Evolutionary conservation across 2,329 filamentous ascomycete genomes (phyloP), one percentile per base, ranked within the genome.

Genomic region (Verticillium albo-atrum): DNA sequence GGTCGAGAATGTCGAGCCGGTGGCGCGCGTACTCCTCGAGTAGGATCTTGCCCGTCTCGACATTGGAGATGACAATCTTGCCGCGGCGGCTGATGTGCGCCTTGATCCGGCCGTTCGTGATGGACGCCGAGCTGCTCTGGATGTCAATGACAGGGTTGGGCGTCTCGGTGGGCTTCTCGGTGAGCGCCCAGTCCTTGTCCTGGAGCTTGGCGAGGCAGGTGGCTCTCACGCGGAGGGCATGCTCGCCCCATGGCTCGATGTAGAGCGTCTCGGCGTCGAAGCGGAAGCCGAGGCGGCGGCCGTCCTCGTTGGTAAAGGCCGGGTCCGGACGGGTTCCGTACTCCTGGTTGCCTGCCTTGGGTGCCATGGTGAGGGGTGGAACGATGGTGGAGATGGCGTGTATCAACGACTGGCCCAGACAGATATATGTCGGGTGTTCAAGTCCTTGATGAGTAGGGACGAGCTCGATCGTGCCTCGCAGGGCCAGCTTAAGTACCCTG

Each of bases 171-270:
- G 61, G 61, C 10, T 54, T 56, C 23, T 60, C 58, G 3, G 66
- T 64, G 9, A 78, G 63, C 2, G 76, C 75, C 75, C 75, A 77
- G 32, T 73, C 64, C 42, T 72, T 67, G 10, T 65, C 52, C 4
- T 74, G 71, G 62, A 77, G 71, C 28, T 61, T 60, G 6, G 35
- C 57, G 53, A 64, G 68, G 61, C 77, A 78, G 3, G 78, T 80
- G 1, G 77, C 74, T n/a, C 79, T 75, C 2, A 82, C 66, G 27
- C 79, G 76, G 2, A 82, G 63, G 0, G 79, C 75, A 61, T 80
- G 74, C 3, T 65, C 54, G n/a, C 78, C 78, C 79, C 79, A 82
- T 28, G 79, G 68, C 58, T 82, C 77, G 55, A 82, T 72, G 72
- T 75, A 79, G 30, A 82, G 69, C 7, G 71, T 67, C 61, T 82